Base-by-base conservation (phyloP, 2,329 filamentous ascomycete species). In the Sarocladium kiliense region DNA sequence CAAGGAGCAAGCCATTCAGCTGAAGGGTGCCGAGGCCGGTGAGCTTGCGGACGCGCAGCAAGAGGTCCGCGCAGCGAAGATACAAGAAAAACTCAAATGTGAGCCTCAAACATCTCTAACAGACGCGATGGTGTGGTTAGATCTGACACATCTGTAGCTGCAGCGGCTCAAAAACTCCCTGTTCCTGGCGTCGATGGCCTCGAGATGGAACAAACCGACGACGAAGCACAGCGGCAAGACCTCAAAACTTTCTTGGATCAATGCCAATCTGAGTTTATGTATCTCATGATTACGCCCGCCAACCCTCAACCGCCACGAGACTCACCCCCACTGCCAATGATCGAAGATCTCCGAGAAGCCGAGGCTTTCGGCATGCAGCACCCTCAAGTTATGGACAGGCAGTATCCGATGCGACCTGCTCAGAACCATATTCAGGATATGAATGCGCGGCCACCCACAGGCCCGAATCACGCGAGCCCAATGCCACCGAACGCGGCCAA, bases 1-100 rank as follows among this genome's bases (percentile, higher is more conserved):
- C 65, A 91, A 88, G 71, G 88, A 90, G 59, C 90, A 96, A 74
- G 81, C 89, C 21, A 80, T 82, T 54, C 87, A 91, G 73, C 77
- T 83, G 58, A 88, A 86, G 60, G 73, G 79, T 44, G 56, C 59
- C 5, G 58, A 58, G 9, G 62, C 63, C 10, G 56, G 60, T 18
- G 75, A 78, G 23, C 75, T 70, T 63, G 66, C 66, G 23, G 65
- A 67, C n/a, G 60, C 76, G 68, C 64, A 74, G 68, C 60, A 77
- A n/a, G 45, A 54, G 70, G 66, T 72, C 54, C 74, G 78, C 53
- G 74, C 75, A 7, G 69, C 78, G 16, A 71, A 81, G 65, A 77
- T 83, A 34, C 74, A 81, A 59, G 81, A 85, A 62, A 80, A 80
- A 65, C 69, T 83, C 21, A 74, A 77, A 64, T 71, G 82, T 86